Base-by-base conservation (phyloP, 805 yeast species). In the Yarrowia sp. region DNA sequence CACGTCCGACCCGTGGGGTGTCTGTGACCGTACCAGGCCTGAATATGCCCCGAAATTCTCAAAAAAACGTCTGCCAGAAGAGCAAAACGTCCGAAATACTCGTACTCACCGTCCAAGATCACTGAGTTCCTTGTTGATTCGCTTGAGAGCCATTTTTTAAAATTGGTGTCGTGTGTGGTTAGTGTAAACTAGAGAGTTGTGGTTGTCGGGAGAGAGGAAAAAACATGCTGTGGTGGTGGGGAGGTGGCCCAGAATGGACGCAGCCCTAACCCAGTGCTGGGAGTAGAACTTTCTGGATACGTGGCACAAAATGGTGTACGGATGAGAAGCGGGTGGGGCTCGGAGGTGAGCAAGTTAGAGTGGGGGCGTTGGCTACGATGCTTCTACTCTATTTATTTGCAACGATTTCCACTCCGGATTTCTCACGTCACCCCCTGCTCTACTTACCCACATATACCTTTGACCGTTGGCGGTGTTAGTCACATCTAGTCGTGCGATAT, bases 111-210 rank as follows among this genome's bases (percentile, higher is more conserved):
- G 89, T 79, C 97, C 97, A 78, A 94, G 85, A 81, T 95, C 99
- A 75, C 89, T 89, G 76, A 95, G 86, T 83, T 94, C 99, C 83
- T 94, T 94, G 82, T 91, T 90, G 77, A 94, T 92, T 86, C 99
- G 92, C 83, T 95, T 95, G 75, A 87, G 84, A 73, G 98, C 95
- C 97, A 92, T 92, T 67, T 40, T 74, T 61, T 14, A 55, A 68
- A 26, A 38, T 38, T 59, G 19, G 65, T 22, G 64, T 59, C 65
- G 65, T 59, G 41, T 59, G 65, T 59, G 65, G 65, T 59, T 59
- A 59, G 65, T 59, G 65, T 45, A 42, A 42, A 59, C 65, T 41
- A 45, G 65, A 56, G 49, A 56, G 59, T 38, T 42, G 52, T 59
- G 52, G 65, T 59, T 41, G 65, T 59, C 63, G 48, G 63, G 65